Percentiles rank a stretch among this genome's conserved stretches.
phyloP scores from a whole-genome alignment of 805 yeast species.

The Kodamaea hsintzibuensis region DNA sequence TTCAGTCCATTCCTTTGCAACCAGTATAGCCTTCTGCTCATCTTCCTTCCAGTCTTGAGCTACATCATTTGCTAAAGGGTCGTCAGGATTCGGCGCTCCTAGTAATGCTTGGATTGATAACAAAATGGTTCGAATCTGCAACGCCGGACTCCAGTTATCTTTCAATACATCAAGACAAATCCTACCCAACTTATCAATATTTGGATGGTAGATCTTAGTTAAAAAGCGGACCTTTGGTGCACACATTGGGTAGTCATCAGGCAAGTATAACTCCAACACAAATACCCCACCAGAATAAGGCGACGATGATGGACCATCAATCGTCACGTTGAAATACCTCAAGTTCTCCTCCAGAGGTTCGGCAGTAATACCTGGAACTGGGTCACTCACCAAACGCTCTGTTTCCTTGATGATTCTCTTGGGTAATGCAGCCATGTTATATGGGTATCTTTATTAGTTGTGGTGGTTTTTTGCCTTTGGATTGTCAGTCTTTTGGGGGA shows the following conservation, averaged over 20 bases:
- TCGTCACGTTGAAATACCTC: conserved; percentile 87
- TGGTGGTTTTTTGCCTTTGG: neutral
- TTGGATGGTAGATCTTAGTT: conserved; percentile 94
- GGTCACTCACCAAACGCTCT: conserved; percentile 86
- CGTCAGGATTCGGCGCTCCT: conserved; percentile 97
- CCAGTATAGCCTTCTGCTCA: conserved; percentile 74
- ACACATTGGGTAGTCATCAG: conserved; percentile 97
- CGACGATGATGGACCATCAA: conserved; percentile 87
- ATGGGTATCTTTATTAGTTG: conserved; percentile 1
- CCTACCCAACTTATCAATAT: conserved; percentile 92
- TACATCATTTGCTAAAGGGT: conserved; percentile 96
- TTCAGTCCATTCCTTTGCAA: conserved; percentile 76
- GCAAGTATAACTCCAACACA: conserved; percentile 81
- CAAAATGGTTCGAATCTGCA: conserved; percentile 90
- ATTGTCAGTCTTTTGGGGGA: neutral
- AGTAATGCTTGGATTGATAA: conserved; percentile 89
- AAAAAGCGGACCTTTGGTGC: conserved; percentile 95
- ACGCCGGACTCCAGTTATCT: conserved; percentile 96
- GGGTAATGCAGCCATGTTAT: conserved; percentile 62
- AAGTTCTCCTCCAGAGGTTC: conserved; percentile 92
- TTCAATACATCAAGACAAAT: conserved; percentile 94
- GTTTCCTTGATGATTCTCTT: conserved; percentile 97
- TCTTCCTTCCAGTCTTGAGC: conserved; percentile 95
- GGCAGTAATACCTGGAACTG: conserved; percentile 95
- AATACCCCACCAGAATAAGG: conserved; percentile 87